phyloP scores from a whole-genome alignment of 345 rosid species.

The Melaleuca alternifolia region DNA sequence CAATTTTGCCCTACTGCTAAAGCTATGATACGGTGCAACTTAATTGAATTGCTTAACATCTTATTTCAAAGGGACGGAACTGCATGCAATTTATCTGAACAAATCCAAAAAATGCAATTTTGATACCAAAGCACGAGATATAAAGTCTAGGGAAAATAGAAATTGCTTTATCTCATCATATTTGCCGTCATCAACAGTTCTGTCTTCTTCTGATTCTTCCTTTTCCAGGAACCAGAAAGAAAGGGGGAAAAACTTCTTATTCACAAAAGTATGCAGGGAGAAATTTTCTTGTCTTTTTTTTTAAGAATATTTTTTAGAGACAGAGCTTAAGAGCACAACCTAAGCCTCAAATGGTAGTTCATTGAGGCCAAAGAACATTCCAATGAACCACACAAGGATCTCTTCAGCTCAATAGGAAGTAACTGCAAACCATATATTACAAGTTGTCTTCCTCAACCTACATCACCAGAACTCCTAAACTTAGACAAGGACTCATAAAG shows the following conservation, averaged over 20 bases:
- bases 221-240: background rate
- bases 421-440: background rate
- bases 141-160: background rate
- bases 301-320: background rate
- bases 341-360: background rate
- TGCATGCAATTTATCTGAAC: background rate
- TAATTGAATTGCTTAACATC: background rate
- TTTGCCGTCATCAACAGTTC: background rate
- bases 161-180: background rate
- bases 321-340: background rate
- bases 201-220: background rate
- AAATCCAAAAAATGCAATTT: background rate
- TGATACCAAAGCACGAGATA: background rate
- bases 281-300: background rate
- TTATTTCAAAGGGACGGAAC: background rate
- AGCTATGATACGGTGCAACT: background rate
- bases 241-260: background rate
- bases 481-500: background rate
- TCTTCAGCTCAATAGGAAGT: background rate
- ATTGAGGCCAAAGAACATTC: background rate
- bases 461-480: background rate
- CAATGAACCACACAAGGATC: background rate
- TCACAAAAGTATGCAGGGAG: background rate
- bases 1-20: background rate
- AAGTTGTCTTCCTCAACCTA: background rate